Conservation (phyloP, 2,329 filamentous ascomycete species). For the Exophiala bonariae region DNA sequence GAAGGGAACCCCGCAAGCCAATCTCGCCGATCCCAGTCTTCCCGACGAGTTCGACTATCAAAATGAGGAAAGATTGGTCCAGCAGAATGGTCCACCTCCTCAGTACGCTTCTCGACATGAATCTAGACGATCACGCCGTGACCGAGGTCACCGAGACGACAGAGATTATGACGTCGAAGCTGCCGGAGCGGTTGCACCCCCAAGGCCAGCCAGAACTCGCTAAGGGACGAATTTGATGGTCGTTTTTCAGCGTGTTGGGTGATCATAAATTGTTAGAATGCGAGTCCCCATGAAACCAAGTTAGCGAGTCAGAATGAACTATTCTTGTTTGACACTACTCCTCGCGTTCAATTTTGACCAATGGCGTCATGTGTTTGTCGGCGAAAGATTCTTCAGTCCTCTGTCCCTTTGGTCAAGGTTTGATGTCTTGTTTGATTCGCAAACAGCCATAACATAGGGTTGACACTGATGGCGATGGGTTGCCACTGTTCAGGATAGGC, state of each 20-base stretch:
- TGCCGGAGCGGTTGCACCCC: slow-evolving; percentile 16
- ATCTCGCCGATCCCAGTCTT: slow-evolving; percentile 37
- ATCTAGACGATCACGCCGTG: slow-evolving; percentile 22
- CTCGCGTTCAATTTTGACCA: too few relatives aligned
- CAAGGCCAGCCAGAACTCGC: slow-evolving; percentile 24
- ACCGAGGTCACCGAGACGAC: slow-evolving; percentile 12
- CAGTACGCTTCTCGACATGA: slow-evolving; percentile 29
- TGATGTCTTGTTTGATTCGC: slow-evolving; percentile 36
- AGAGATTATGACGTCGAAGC: slow-evolving; percentile 26
- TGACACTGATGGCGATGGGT: not conserved
- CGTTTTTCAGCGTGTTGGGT: too few relatives aligned
- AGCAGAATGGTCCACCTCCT: slow-evolving; percentile 22
- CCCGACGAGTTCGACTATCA: slow-evolving; percentile 27
- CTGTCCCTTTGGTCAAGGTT: too few relatives aligned
- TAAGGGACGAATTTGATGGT: slow-evolving; percentile 1
- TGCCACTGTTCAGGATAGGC: not conserved
- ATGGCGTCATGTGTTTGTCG: too few relatives aligned
- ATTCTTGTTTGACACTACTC: not conserved
- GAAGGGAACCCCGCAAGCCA: slow-evolving; percentile 29
- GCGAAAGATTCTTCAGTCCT: too few relatives aligned
- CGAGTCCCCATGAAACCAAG: too few relatives aligned
- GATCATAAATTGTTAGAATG: too few relatives aligned
- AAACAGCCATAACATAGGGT: slow-evolving; percentile 44
- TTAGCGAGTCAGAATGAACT: too few relatives aligned
- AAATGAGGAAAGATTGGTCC: slow-evolving; percentile 29